These are phyloP conservation scores for Raddia guianensis DNA, from an alignment of 176 grass and related monocot genomes.

Conservation along the genomic window DNA sequence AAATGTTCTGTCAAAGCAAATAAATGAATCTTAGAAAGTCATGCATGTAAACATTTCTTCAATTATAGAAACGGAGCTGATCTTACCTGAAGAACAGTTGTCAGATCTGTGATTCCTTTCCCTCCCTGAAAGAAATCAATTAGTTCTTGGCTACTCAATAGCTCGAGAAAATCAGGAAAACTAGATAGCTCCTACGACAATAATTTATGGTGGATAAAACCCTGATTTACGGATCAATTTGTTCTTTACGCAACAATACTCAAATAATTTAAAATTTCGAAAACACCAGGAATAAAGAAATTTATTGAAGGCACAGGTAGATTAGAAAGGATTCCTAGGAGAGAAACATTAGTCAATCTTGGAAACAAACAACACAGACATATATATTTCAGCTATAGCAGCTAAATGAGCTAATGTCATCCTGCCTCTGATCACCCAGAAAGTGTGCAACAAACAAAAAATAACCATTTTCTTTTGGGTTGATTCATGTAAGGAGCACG, in stretches of 20 bases:
- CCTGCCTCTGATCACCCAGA: not conserved
- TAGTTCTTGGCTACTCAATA: conserved; percentile 9
- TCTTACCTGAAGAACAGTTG: conserved; percentile 73
- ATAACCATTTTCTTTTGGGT: not conserved
- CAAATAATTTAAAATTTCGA: not conserved
- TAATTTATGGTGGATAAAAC: conserved; percentile 22
- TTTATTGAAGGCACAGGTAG: not conserved
- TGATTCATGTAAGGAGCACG: conserved; percentile 4
- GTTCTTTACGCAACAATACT: not conserved
- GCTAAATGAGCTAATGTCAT: not conserved
- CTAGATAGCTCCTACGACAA: not conserved
- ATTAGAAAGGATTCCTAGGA: conserved; percentile 11
- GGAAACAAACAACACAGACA: not conserved
- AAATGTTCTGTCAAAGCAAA: conserved; percentile 65
- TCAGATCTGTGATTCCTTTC: conserved; percentile 87
- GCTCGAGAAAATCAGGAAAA: conserved; percentile 27
- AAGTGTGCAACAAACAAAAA: not conserved
- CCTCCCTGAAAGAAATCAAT: conserved; percentile 67
- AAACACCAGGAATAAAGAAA: conserved; percentile 25
- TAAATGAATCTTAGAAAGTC: conserved; percentile 41
- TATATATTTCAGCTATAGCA: not conserved
- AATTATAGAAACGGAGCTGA: conserved; percentile 13
- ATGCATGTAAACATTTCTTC: conserved; percentile 14
- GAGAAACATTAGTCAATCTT: not conserved
- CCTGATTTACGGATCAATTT: not conserved